Conservation (phyloP, 140 eudicot species). For the Erigeron philadelphicus region DNA sequence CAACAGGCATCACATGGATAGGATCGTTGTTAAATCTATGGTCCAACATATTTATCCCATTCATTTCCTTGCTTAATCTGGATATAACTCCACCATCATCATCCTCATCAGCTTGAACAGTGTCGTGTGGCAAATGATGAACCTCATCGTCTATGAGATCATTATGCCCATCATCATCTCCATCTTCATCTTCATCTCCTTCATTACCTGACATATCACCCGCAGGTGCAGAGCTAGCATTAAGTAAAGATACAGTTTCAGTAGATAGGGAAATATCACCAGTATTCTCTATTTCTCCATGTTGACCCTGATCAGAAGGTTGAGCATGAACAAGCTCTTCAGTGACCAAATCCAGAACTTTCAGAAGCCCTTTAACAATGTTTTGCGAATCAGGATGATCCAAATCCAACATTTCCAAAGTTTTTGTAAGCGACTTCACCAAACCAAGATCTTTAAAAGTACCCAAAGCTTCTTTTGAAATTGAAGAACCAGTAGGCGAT, state of each 20-base stretch:
- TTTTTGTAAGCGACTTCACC: slow-evolving; percentile 60
- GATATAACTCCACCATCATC: slow-evolving; percentile 84
- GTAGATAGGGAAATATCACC: slow-evolving; percentile 37
- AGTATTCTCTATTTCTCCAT: slow-evolving; percentile 38
- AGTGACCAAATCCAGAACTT: slow-evolving; percentile 76
- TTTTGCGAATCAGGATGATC: slow-evolving; percentile 73
- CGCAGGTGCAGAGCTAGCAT: slow-evolving; percentile 43
- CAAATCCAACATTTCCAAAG: slow-evolving; percentile 71
- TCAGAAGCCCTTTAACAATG: slow-evolving; percentile 69
- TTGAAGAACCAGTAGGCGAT: slow-evolving; percentile 67
- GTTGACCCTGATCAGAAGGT: slow-evolving; percentile 45
- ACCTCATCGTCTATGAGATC: slow-evolving; percentile 79
- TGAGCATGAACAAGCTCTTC: slow-evolving; percentile 88
- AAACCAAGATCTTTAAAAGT: slow-evolving; percentile 89
- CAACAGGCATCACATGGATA: slow-evolving; percentile 95
- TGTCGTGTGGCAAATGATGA: slow-evolving; percentile 79
- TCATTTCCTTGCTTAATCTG: slow-evolving; percentile 77
- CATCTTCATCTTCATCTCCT: slow-evolving; percentile 73
- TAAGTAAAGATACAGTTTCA: slow-evolving; percentile 50
- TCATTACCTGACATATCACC: slow-evolving; percentile 88
- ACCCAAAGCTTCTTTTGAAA: slow-evolving; percentile 80
- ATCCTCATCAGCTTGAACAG: slow-evolving; percentile 83
- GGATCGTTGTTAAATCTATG: slow-evolving; percentile 61
- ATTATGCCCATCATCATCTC: slow-evolving; percentile 65
- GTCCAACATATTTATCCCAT: slow-evolving; percentile 87